Conservation (phyloP, 306 rosid species). For the Vicia villosa region DNA sequence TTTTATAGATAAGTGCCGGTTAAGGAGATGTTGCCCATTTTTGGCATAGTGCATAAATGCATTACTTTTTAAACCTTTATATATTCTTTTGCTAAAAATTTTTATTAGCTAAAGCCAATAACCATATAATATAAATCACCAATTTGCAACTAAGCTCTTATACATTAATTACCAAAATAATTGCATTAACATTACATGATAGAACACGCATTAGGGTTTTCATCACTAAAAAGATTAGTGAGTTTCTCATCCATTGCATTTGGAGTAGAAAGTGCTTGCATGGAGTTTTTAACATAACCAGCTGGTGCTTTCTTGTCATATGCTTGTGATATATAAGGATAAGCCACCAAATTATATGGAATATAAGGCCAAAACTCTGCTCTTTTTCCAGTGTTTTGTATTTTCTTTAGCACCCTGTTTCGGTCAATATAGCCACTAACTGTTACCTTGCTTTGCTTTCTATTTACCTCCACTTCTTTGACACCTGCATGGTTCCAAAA, state of each 20-base stretch:
- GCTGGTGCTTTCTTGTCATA: conserved; percentile 91
- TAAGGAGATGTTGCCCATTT: too few relatives aligned
- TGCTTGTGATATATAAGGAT: conserved; percentile 75
- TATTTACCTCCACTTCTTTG: conserved; percentile 62
- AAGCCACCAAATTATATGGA: conserved; percentile 70
- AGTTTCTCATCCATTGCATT: conserved; percentile 64
- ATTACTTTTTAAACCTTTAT: too few relatives aligned
- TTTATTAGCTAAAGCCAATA: too few relatives aligned
- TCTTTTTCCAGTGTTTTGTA: conserved; percentile 70
- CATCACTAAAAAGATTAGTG: conserved; percentile 70
- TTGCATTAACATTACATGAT: conserved; percentile 53
- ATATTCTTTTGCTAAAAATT: too few relatives aligned
- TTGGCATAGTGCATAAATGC: too few relatives aligned
- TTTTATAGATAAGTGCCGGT: too few relatives aligned
- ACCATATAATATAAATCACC: too few relatives aligned
- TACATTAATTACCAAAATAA: not conserved
- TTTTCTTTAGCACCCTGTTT: conserved; percentile 67
- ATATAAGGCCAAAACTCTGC: conserved; percentile 94
- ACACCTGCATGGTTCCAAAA: conserved; percentile 28
- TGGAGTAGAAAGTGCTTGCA: conserved; percentile 56
- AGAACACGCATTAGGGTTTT: conserved; percentile 81
- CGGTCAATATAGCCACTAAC: conserved; percentile 71
- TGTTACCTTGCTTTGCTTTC: conserved; percentile 75
- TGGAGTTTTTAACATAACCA: conserved; percentile 67
- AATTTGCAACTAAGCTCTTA: not conserved